Percentiles rank a stretch among this genome's conserved stretches.
phyloP scores from a whole-genome alignment of 2,329 filamentous ascomycete genomes.

The Neonectria neomacrospora region DNA sequence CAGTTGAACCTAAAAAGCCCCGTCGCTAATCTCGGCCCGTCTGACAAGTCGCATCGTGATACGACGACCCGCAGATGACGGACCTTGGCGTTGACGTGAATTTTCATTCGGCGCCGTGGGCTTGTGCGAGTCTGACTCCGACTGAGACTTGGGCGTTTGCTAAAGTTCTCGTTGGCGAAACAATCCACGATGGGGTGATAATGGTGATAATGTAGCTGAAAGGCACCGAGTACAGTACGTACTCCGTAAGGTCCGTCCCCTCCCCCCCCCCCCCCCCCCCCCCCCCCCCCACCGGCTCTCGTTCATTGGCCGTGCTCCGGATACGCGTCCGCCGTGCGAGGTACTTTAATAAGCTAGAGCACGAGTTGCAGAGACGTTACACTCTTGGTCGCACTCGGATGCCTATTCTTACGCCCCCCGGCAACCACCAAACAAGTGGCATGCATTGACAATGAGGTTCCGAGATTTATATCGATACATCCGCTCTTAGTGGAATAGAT shows the following conservation, averaged over 20 bases:
- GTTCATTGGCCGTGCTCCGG: conserved; percentile 5
- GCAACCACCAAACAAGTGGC: background rate
- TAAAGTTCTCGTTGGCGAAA: background rate
- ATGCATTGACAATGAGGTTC: background rate
- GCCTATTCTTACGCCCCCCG: background rate
- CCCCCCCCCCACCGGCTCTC: no score
- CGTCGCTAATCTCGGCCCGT: conserved; percentile 25
- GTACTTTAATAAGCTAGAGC: conserved; percentile 14
- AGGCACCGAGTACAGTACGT: background rate
- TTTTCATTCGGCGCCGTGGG: background rate
- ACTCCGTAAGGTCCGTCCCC: no score
- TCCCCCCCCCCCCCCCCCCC: no score
- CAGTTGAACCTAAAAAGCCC: background rate
- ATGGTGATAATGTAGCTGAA: conserved; percentile 17
- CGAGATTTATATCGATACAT: no score
- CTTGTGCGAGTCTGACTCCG: background rate
- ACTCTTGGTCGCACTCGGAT: background rate
- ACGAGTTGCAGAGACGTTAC: conserved; percentile 5
- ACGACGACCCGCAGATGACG: conserved; percentile 14
- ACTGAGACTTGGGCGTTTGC: background rate
- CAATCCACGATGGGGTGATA: conserved; percentile 6
- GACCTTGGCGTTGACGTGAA: conserved; percentile 5
- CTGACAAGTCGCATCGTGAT: conserved; percentile 12
- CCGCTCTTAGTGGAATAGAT: no score
- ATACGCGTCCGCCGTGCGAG: conserved; percentile 4